Evolutionary conservation across 2,329 filamentous ascomycete species (phyloP).

Genomic region (Aspergillus aculeatinus): DNA sequence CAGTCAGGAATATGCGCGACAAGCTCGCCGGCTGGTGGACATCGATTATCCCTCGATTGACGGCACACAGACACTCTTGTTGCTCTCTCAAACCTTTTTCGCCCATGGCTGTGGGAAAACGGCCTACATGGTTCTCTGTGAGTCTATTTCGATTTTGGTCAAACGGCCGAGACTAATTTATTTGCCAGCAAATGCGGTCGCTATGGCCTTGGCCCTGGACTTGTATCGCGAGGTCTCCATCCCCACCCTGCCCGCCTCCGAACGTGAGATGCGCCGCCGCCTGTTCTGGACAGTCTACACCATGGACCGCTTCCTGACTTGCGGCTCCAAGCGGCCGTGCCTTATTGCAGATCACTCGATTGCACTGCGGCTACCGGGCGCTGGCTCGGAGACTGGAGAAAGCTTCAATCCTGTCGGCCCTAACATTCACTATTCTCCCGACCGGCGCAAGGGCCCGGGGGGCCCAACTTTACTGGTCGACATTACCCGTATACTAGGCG

Average conservation of each 20-base stretch:
- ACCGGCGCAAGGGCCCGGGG: constrained; percentile 70
- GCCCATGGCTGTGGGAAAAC: constrained; percentile 79
- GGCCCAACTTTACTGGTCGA: constrained; percentile 80
- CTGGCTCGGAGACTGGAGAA: constrained; percentile 67
- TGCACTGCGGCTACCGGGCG: constrained; percentile 69
- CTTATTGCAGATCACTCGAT: constrained; percentile 76
- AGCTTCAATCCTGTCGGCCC: constrained; percentile 76
- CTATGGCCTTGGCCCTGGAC: constrained; percentile 80
- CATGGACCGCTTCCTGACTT: constrained; percentile 78
- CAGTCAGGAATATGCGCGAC: constrained; percentile 71
- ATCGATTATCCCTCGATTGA: constrained; percentile 80
- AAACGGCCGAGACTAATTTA: not conserved
- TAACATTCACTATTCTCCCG: constrained; percentile 72
- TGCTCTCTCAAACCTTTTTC: constrained; percentile 73
- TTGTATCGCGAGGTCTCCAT: constrained; percentile 73
- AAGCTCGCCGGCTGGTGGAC: constrained; percentile 69
- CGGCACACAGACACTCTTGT: constrained; percentile 69
- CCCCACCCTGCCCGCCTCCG: constrained; percentile 61
- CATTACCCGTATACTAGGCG: constrained; percentile 77
- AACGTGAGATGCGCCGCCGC: constrained; percentile 74
- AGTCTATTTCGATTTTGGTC: not conserved
- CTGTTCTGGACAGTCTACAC: constrained; percentile 88
- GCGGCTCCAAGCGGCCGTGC: constrained; percentile 79
- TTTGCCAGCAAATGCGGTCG: constrained; percentile 65
- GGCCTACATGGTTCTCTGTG: constrained; percentile 82